Conservation (phyloP, 2,329 filamentous ascomycete genomes). For the Neonectria hederae region DNA sequence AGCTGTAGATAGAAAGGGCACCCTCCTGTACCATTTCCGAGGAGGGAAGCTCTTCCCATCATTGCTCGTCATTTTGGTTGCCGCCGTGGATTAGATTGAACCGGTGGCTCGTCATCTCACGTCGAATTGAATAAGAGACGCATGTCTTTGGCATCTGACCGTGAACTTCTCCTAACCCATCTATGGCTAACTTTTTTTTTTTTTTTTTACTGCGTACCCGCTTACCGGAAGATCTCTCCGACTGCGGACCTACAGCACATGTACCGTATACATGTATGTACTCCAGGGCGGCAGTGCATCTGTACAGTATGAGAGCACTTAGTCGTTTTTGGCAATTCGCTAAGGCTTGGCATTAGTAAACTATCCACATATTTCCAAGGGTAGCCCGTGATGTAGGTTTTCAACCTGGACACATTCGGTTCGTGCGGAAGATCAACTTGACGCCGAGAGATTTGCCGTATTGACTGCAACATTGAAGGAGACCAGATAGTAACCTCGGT, state of each 20-base stretch:
- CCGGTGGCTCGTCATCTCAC: neutral
- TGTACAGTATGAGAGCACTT: neutral
- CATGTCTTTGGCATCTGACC: neutral
- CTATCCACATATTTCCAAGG: neutral
- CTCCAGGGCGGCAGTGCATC: neutral
- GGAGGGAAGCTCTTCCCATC: conserved; percentile 40
- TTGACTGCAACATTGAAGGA: neutral
- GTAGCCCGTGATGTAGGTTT: neutral
- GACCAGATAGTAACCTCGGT: no score
- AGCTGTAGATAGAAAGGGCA: conserved; percentile 42
- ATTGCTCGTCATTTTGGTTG: conserved; percentile 35
- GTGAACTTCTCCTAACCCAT: neutral
- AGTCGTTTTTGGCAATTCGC: neutral
- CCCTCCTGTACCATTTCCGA: conserved; percentile 45
- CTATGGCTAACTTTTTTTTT: neutral
- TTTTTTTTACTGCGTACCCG: neutral
- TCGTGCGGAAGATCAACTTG: neutral
- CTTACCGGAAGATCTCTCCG: neutral
- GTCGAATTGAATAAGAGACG: neutral
- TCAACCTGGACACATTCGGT: neutral
- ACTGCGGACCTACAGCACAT: neutral
- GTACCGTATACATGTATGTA: no score
- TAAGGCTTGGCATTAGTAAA: neutral
- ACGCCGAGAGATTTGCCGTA: neutral
- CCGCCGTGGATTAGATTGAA: neutral